Base-by-base conservation (phyloP, 192 early-diverging fungal species). In the Gigaspora rosea region DNA sequence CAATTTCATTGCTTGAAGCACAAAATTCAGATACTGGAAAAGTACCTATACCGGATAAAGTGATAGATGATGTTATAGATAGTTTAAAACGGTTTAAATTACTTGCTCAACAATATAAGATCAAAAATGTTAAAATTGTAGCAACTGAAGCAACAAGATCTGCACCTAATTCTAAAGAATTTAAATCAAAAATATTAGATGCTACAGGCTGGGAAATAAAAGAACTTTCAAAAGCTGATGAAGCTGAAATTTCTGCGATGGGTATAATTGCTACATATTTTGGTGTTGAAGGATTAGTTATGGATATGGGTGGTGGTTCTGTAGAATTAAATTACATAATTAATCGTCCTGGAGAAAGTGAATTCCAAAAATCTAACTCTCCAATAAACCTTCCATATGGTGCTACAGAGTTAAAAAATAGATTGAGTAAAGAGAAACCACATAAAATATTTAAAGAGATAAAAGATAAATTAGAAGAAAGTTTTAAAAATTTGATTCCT, bases 121-220 rank as follows among this genome's bases (percentile, higher is more conserved):
- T 87, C 7, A 47, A 27, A 13, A 75, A 80, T 71, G 84, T 89
- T 0, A 80, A 81, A n/a, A 78, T 89, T 18, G 81, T 87, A 68
- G 88, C 88, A 4, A 89, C 88, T 10, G 88, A 87, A 68, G 88
- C 88, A 9, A 89, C 86, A 32, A 74, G 88, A 7, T 83, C 83
- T 11, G 88, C 88, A 4, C 63, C 79, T 18, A 89, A 89, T 75
- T 83, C 85, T 7, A 32, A 75, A 6, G 76, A 85, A 50, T 87
- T 89, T 78, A 74, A 79, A 12, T 56, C 69, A 3, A 74, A 74
- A n/a, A 86, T 89, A 57, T 80, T 81, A 48, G 64, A 83, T 7
- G 81, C 82, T 8, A 86, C 83, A 0, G 27, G 80, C 15, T 87
- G 85, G 85, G 51, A 41, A 12, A 79, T 87, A 3, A 72, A 79